A percentile compares a stretch with the other conserved stretches of the same genome.
phyloP scores from a whole-genome alignment of 1,139 yeast genomes.

The Hansenula sp. region DNA sequence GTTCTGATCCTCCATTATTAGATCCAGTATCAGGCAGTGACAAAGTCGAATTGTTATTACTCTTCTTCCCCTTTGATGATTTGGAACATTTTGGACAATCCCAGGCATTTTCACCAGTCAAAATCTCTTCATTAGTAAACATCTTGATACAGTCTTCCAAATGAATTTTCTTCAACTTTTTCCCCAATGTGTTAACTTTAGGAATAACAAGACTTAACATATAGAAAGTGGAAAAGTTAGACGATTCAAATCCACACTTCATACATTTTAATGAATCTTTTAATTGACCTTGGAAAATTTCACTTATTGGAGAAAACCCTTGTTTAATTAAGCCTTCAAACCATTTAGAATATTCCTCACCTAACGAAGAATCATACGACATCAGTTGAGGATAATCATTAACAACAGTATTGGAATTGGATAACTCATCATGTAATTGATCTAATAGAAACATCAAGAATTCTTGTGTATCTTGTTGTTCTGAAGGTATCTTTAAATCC shows the following conservation, averaged over 20 bases:
- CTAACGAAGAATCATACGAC: constrained; percentile 30
- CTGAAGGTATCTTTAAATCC: constrained; percentile 61
- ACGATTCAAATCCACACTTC: constrained; percentile 58
- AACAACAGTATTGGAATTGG: constrained; percentile 34
- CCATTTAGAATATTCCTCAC: constrained; percentile 59
- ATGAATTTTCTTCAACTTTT: constrained; percentile 32
- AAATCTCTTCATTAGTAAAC: constrained; percentile 64
- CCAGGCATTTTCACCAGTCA: constrained; percentile 78
- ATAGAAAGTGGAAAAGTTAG: constrained; percentile 57
- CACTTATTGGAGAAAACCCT: constrained; percentile 64
- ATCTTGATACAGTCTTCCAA: constrained; percentile 62
- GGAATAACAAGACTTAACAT: constrained; percentile 71
- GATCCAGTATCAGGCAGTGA: neutral
- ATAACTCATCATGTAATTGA: constrained; percentile 64
- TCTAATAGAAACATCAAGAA: constrained; percentile 64
- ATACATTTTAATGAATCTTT: constrained; percentile 62
- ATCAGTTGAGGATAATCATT: constrained; percentile 33
- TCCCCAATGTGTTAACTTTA: constrained; percentile 24
- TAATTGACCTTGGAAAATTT: constrained; percentile 62
- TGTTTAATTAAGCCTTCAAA: constrained; percentile 43
- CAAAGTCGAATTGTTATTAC: neutral
- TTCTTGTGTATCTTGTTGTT: constrained; percentile 80
- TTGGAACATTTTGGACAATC: constrained; percentile 66
- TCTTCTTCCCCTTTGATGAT: constrained; percentile 3
- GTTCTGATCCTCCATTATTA: constrained; percentile 2